A percentile compares a stretch with the other conserved stretches of the same genome.
Conservation (phyloP, 2,329 filamentous ascomycete genomes). For the Metarhizium sp. region DNA sequence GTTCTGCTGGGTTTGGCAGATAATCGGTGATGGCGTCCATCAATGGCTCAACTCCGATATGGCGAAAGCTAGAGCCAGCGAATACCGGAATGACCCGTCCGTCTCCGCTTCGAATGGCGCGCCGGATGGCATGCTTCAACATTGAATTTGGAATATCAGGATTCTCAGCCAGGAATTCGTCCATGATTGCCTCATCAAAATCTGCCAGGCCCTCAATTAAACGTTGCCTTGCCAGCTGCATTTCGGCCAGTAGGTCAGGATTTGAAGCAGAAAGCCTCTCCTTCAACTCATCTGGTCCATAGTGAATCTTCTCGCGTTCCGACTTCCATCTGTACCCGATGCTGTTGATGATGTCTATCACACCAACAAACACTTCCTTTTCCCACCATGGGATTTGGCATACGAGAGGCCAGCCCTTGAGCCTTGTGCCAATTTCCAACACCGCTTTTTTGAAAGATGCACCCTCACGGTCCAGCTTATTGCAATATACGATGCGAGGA, state of each 20-base stretch:
- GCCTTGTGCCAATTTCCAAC: conserved; percentile 69
- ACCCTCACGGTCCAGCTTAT: conserved; percentile 71
- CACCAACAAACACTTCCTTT: conserved; percentile 67
- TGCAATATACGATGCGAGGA: conserved; percentile 68
- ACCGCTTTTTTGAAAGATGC: conserved; percentile 77
- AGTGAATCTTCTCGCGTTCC: conserved; percentile 28
- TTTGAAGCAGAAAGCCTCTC: conserved; percentile 32
- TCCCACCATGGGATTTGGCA: conserved; percentile 96
- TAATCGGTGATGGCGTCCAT: conserved; percentile 84
- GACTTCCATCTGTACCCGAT: conserved; percentile 64
- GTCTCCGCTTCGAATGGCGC: conserved; percentile 56
- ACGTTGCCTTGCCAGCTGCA: conserved; percentile 65
- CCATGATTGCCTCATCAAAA: conserved; percentile 77
- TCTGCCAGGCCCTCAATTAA: conserved; percentile 81
- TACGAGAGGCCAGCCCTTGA: conserved; percentile 79
- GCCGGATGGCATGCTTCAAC: conserved; percentile 65
- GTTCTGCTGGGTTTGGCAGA: conserved; percentile 71
- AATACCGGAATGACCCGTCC: conserved; percentile 78
- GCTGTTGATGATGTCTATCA: conserved; percentile 74
- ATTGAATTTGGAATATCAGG: conserved; percentile 61
- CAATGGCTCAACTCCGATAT: conserved; percentile 87
- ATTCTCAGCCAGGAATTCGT: conserved; percentile 70
- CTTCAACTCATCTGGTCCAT: conserved; percentile 18
- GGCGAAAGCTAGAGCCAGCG: conserved; percentile 84
- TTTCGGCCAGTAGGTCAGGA: conserved; percentile 53